Conservation (phyloP, 768 basidiomycete species). For the Boletus reticulatus region DNA sequence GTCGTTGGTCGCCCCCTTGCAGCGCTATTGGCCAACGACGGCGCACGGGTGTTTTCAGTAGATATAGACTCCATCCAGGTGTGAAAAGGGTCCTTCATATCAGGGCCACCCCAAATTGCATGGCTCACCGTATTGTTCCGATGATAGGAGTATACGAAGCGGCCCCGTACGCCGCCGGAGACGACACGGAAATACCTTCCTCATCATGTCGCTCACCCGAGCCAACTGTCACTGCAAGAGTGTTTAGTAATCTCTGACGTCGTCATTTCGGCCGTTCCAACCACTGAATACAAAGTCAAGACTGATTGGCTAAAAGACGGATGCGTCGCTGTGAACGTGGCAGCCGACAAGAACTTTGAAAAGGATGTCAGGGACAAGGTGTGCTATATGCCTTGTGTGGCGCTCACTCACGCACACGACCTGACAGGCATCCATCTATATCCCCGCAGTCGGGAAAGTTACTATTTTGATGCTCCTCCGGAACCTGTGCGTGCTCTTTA, state of each 20-base stretch:
- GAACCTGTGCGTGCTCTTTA: conserved; percentile 67
- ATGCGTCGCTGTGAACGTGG: conserved; percentile 89
- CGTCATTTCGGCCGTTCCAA: conserved; percentile 93
- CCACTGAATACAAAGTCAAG: conserved; percentile 79
- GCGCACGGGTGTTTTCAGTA: conserved; percentile 91
- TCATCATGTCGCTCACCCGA: conserved; percentile 77
- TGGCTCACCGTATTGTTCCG: not conserved
- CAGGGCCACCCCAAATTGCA: not conserved
- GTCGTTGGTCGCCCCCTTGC: conserved; percentile 98
- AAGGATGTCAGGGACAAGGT: conserved; percentile 91
- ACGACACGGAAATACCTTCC: conserved; percentile 69
- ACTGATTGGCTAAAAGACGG: conserved; percentile 92
- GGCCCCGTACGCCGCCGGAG: conserved; percentile 51
- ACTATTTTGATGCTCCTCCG: conserved; percentile 97
- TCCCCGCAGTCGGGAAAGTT: conserved; percentile 96
- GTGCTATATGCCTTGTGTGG: conserved; percentile 14
- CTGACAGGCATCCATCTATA: conserved; percentile 78
- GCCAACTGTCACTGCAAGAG: conserved; percentile 65
- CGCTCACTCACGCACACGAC: conserved; percentile 7
- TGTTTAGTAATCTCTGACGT: conserved; percentile 87
- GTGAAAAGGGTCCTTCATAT: not conserved
- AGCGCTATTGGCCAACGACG: conserved; percentile 93
- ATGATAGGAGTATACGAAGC: conserved; percentile 85
- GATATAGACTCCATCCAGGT: conserved; percentile 95
- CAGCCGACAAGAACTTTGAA: conserved; percentile 96